Evolutionary conservation across 2,329 filamentous ascomycete species (phyloP).

Genomic region (Talaromyces sp.): DNA sequence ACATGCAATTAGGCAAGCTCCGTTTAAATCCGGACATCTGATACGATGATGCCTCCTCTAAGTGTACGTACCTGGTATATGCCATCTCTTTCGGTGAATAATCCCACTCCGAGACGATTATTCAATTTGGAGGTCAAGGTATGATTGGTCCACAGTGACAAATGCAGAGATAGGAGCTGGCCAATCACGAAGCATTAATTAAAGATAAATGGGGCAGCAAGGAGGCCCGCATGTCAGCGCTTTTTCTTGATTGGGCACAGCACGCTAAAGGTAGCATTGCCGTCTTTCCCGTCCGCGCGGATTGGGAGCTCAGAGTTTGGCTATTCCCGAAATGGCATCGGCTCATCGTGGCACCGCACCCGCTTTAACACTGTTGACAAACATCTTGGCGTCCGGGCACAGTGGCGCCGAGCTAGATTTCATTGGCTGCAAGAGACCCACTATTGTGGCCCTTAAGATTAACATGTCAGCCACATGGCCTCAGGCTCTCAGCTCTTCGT

Average conservation of each 20-base stretch:
- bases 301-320: neutral
- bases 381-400: constrained; percentile 6
- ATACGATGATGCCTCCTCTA: neutral
- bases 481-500: neutral
- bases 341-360: neutral
- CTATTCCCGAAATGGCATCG: constrained; percentile 1
- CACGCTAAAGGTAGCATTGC: neutral
- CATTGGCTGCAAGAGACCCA: neutral
- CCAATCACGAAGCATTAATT: neutral
- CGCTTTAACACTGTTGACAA: neutral
- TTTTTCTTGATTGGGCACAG: neutral
- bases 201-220: neutral
- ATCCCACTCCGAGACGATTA: neutral
- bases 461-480: constrained; percentile 16
- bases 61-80: neutral
- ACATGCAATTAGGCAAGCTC: neutral
- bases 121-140: neutral
- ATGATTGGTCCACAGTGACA: neutral
- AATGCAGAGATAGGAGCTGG: neutral
- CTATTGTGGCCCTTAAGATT: constrained; percentile 6
- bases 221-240: neutral
- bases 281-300: neutral
- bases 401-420: neutral
- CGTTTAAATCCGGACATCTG: neutral
- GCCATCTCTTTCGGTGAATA: neutral